Base-by-base conservation (phyloP, 306 rosid genomes). In the Rosa lucieae region DNA sequence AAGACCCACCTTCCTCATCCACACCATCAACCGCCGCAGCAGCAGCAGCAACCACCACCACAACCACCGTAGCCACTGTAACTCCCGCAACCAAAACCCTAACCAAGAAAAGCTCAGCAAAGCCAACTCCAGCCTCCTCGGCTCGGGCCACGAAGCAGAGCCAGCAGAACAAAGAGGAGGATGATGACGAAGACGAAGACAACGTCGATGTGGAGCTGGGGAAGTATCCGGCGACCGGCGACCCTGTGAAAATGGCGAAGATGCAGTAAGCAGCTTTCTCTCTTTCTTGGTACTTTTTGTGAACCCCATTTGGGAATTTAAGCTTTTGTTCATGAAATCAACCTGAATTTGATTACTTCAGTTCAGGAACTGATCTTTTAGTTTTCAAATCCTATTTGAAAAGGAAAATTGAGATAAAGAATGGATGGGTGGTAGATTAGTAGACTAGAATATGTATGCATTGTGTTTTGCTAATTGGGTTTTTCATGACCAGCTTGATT, bases 131-230 rank as follows among this genome's bases (percentile, higher is more conserved):
- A 0, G 23, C 47, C 10, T 8, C 21, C 1, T 7, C 59, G 0
- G 35, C 76, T 15, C 76, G 80, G 21, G 11, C 70, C 35, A 1
- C 21, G 15, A 61, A 70, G 56, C 59, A 40, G 51, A 58, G 76
- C 32, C 81, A 86, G 81, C 81, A 88, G 83, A 84, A 82, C 79
- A 89, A 87, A 73, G 91, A 92, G 0, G 94, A 92, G 0, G 97
- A 94, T 0, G 98, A 92, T 0, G 97, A 92, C 23, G 99, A 94
- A 59, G 98, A 94, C 68, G 97, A 92, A 52, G 99, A 94, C 77
- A 92, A 89, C 81, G 86, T 92, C 87, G 97, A 94, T 32, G 97
- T 92, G 2, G 99, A 94, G 85, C 97, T 94, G 1, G 86, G 91
- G 35, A 94, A 94, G 85, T 81, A 92, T 67, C 91, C 93, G 37